Base-by-base conservation (phyloP, 2,329 filamentous ascomycete genomes). In the Aspergillus sclerotialis region DNA sequence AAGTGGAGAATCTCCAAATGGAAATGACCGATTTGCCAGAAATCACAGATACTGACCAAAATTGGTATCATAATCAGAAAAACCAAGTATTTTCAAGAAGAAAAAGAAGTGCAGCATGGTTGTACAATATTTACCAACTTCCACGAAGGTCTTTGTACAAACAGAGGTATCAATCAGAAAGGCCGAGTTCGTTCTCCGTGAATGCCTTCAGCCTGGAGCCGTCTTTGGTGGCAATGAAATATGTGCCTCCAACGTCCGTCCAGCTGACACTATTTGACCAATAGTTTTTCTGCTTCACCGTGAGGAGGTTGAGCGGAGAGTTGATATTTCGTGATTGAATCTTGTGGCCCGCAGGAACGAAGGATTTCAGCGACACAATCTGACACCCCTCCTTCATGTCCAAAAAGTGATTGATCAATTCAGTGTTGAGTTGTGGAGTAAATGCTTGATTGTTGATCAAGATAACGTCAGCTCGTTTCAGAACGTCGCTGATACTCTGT, bases 391-490 rank as follows among this genome's bases (percentile, higher is more conserved):
- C 75, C 63, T 95, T 96, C 43, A 96, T 69, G 53, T 98, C 92
- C 40, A 98, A 68, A 53, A 98, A 96, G 68, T 94, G 86, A 49
- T 86, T 79, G 46, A 90, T 78, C 29, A 98, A 70, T 42, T 79
- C 77, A 53, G 86, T 82, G 63, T 96, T 98, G 36, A 95, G 75
- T 48, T 82, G 74, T 10, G 89, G 82, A 5, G 82, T 89, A 63
- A 98, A 98, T 2, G 88, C 92, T 63, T 96, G 89, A 64, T 98
- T 98, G 69, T 98, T 98, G 50, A 96, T 90, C 16, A 98, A 75
- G 12, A 98, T 78, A n/a, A 96, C 89, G 56, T 98, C 92, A 2
- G 92, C 90, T 35, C 81, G 78, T 58, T 83, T 82, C 32, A 98
- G 72, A 6, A 81, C 80, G 15, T 78, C 73, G 39, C 80, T 72